These are phyloP conservation scores for Pseudozyma flocculosa DNA, from an alignment of 1,284 basidiomycete genomes.

Conservation along the genomic window DNA sequence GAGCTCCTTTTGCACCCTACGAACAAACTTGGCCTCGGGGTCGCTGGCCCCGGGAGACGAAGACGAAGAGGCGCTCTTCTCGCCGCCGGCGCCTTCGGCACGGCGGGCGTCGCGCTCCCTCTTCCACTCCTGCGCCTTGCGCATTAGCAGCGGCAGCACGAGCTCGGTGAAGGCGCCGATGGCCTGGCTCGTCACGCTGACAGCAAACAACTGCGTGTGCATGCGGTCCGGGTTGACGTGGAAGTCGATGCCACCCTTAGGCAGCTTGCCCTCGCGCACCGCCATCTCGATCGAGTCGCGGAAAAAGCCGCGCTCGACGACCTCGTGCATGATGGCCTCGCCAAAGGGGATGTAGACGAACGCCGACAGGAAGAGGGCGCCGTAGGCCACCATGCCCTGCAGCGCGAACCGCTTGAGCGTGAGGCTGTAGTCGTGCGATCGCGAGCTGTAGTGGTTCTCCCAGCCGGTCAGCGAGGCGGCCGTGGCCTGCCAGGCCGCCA, in stretches of 20 bases:
- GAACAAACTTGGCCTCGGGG: conserved; percentile 67
- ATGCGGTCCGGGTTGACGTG: conserved; percentile 67
- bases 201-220: conserved; percentile 90
- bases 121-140: conserved; percentile 56
- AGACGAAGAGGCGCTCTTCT: conserved; percentile 4
- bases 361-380: conserved; percentile 51
- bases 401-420: conserved; percentile 90
- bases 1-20: conserved; percentile 74
- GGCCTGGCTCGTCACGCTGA: conserved; percentile 87
- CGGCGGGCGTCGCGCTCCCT: conserved; percentile 9
- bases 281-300: conserved; percentile 34
- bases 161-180: conserved; percentile 80
- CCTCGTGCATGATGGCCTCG: conserved; percentile 45
- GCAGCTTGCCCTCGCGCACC: conserved; percentile 35
- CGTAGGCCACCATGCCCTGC: conserved; percentile 83
- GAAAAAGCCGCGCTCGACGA: conserved; percentile 50
- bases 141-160: conserved; percentile 67
- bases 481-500: conserved; percentile 73
- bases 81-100: background rate
- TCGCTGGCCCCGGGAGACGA: conserved; percentile 11
- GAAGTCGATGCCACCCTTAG: conserved; percentile 44
- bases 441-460: conserved; percentile 72
- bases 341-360: conserved; percentile 58
- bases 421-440: conserved; percentile 73
- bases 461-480: conserved; percentile 75